phyloP scores from a whole-genome alignment of 1,284 basidiomycete species.

The Apiotrichum sp. region DNA sequence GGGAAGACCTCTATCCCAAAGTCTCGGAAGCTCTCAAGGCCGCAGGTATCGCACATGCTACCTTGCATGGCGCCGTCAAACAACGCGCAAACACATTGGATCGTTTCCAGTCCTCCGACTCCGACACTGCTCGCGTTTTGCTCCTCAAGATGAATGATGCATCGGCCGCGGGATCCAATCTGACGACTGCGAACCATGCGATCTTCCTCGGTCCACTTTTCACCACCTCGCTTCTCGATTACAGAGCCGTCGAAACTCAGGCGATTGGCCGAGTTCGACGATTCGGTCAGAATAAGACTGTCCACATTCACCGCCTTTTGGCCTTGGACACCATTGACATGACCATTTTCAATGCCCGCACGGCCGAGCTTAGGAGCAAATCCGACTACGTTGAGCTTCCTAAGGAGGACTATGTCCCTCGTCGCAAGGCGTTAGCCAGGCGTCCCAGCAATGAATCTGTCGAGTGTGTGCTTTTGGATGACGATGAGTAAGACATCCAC shows the following conservation, averaged over 20 bases:
- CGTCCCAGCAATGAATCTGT: not conserved
- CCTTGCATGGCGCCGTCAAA: constrained; percentile 72
- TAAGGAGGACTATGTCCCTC: constrained; percentile 17
- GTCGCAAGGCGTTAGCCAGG: not conserved
- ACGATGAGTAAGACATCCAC: not conserved
- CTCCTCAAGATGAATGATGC: constrained; percentile 89
- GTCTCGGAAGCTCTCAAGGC: constrained; percentile 72
- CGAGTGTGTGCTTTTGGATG: not conserved
- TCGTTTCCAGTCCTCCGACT: constrained; percentile 67
- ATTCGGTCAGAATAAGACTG: constrained; percentile 75
- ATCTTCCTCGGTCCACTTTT: constrained; percentile 89
- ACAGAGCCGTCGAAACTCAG: constrained; percentile 80
- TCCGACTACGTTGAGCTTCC: constrained; percentile 34
- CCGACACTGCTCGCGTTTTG: constrained; percentile 57
- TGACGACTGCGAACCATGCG: constrained; percentile 89
- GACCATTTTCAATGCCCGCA: constrained; percentile 53
- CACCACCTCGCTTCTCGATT: constrained; percentile 68
- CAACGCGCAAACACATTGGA: constrained; percentile 73
- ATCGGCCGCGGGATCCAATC: constrained; percentile 83
- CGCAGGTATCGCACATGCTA: constrained; percentile 68
- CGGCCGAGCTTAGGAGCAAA: constrained; percentile 25
- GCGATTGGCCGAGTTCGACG: constrained; percentile 81
- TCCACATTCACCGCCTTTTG: constrained; percentile 73
- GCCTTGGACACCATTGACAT: constrained; percentile 79
- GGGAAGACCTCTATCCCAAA: constrained; percentile 84